phyloP scores from a whole-genome alignment of 2,329 filamentous ascomycete genomes.

The Golovinomyces cichoracearum region DNA sequence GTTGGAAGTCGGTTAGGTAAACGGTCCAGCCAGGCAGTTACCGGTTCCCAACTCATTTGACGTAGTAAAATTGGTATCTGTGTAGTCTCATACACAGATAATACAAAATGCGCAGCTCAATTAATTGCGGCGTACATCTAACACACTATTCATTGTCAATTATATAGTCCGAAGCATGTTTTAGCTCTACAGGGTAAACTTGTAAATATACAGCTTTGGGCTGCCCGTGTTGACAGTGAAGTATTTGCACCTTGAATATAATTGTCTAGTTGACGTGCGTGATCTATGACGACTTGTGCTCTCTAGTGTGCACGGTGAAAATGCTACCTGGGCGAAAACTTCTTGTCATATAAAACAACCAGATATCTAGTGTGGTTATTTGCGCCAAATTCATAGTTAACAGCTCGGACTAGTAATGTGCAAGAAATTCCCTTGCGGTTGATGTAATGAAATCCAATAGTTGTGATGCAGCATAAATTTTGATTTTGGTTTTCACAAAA shows the following conservation, averaged over 20 bases:
- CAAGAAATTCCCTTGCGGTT: not conserved
- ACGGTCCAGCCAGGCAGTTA: no score
- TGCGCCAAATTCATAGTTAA: not conserved
- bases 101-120: no score
- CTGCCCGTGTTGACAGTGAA: not conserved
- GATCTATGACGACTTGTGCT: not conserved
- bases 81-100: not conserved
- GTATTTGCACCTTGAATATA: not conserved
- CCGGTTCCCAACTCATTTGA: no score
- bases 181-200: not conserved
- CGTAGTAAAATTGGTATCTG: not conserved
- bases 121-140: not conserved
- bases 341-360: not conserved
- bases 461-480: no score
- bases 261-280: not conserved
- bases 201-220: not conserved
- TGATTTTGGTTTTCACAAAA: no score
- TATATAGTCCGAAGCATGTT: not conserved
- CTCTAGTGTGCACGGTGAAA: not conserved
- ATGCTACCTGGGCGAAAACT: not conserved
- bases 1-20: no score
- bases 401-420: not conserved
- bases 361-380: not conserved
- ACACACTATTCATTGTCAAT: not conserved
- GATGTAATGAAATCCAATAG: no score